A percentile compares a stretch with the other conserved stretches of the same genome.
phyloP scores from a whole-genome alignment of 495 filamentous ascomycete species.

The Tuber melanosporum region DNA sequence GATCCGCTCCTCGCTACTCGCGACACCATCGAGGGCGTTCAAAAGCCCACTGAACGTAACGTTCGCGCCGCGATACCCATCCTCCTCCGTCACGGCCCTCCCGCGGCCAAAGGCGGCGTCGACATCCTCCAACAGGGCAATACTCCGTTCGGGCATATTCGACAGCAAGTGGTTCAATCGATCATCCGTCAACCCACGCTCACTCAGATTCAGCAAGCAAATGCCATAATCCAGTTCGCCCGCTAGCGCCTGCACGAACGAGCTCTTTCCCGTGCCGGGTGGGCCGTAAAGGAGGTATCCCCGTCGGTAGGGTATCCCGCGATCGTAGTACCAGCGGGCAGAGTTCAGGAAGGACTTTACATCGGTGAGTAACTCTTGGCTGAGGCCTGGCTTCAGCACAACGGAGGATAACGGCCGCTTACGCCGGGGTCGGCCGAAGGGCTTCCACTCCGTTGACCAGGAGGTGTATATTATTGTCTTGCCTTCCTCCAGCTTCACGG shows the following conservation, averaged over 20 bases:
- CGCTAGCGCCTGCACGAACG: conserved; percentile 90
- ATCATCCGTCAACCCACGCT: conserved; percentile 89
- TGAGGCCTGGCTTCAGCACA: conserved; percentile 75
- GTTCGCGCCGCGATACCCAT: conserved; percentile 82
- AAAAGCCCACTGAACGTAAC: conserved; percentile 93
- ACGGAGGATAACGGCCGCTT: conserved; percentile 87
- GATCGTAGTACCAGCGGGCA: conserved; percentile 83
- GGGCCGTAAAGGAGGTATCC: conserved; percentile 80
- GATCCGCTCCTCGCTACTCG: conserved; percentile 89
- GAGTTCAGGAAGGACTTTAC: conserved; percentile 74
- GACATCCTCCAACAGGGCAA: conserved; percentile 87
- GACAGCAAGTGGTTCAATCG: conserved; percentile 80
- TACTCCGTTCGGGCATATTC: conserved; percentile 75
- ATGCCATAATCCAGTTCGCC: conserved; percentile 91
- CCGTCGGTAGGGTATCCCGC: conserved; percentile 70
- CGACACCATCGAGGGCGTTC: conserved; percentile 89
- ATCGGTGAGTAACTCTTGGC: conserved; percentile 77
- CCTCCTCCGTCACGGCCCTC: conserved; percentile 61
- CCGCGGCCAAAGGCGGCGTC: conserved; percentile 76
- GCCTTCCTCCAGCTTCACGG: conserved; percentile 70
- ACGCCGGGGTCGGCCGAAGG: conserved; percentile 77
- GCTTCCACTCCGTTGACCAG: conserved; percentile 69
- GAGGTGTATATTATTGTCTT: conserved; percentile 89
- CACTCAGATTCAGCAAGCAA: conserved; percentile 86
- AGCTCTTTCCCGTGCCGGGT: conserved; percentile 90